Conservation (phyloP, 371 early-diverging fungal species). For the Mortierella sp. region DNA sequence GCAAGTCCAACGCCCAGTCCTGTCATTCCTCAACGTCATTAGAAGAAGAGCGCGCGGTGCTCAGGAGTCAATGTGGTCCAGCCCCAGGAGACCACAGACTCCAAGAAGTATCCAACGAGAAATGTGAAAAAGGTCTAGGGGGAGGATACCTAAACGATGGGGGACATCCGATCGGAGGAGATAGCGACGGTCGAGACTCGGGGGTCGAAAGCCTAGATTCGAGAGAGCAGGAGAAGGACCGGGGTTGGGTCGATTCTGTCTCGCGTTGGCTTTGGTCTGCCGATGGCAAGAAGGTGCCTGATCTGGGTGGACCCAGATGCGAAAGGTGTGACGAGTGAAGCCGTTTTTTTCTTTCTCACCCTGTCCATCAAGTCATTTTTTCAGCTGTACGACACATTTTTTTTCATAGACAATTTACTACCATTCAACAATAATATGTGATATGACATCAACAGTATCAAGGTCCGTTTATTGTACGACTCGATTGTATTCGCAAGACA, state of each 20-base stretch:
- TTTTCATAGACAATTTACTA: neutral
- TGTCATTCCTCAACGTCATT: neutral
- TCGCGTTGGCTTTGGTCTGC: constrained; percentile 27
- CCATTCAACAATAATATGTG: neutral
- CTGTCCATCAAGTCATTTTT: neutral
- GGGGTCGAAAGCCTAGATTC: constrained; percentile 17
- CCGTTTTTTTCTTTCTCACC: neutral
- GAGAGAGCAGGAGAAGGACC: constrained; percentile 10
- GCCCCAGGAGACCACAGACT: neutral
- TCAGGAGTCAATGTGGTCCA: neutral
- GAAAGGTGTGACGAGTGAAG: neutral
- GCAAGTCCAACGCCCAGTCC: neutral
- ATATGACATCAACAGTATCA: neutral
- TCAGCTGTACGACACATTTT: neutral
- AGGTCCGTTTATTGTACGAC: too few relatives aligned
- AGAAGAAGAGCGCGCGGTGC: neutral
- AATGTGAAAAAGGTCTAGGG: neutral
- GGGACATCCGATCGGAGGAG: constrained; percentile 15
- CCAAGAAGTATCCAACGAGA: neutral
- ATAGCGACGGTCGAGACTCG: constrained; percentile 14
- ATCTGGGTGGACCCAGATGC: neutral
- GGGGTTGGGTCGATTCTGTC: constrained; percentile 23
- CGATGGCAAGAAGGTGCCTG: constrained; percentile 18
- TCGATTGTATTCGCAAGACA: too few relatives aligned
- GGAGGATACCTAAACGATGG: constrained; percentile 7